Percentiles rank a stretch among this genome's conserved stretches.
Conservation (phyloP, 805 yeast species). For the Wickerhamiella galacta region DNA sequence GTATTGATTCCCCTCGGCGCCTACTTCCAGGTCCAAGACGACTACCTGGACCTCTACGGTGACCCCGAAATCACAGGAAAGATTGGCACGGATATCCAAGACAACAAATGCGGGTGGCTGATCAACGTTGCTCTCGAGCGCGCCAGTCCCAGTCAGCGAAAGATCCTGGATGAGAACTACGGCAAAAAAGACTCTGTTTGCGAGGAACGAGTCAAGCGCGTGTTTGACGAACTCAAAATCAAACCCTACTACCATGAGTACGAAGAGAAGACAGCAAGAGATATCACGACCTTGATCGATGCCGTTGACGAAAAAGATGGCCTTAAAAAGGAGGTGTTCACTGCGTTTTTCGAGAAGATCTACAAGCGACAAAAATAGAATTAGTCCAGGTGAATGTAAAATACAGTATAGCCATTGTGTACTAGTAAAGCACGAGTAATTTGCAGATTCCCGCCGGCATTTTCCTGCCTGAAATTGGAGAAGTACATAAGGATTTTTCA, state of each 20-base stretch:
- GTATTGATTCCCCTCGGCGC: constrained; percentile 90
- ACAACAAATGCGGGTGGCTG: constrained; percentile 97
- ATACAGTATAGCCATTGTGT: too few relatives aligned
- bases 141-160: constrained; percentile 67
- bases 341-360: constrained; percentile 72
- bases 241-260: constrained; percentile 57
- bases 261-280: constrained; percentile 60
- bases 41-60: constrained; percentile 91
- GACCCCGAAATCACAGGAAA: constrained; percentile 95
- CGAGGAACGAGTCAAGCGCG: constrained; percentile 54
- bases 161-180: constrained; percentile 68
- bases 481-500: not conserved
- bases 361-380: constrained; percentile 78
- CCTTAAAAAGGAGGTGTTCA: constrained; percentile 74
- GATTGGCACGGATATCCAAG: constrained; percentile 96
- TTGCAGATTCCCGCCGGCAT: too few relatives aligned
- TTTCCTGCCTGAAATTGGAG: too few relatives aligned
- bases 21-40: constrained; percentile 98
- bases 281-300: constrained; percentile 49
- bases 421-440: too few relatives aligned
- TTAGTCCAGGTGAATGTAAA: too few relatives aligned
- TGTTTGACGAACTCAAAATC: constrained; percentile 60
- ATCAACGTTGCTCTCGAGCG: constrained; percentile 78
- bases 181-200: constrained; percentile 60
- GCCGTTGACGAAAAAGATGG: constrained; percentile 78